Percentiles rank a stretch among this genome's conserved stretches.
These are phyloP conservation scores for Epicoccum sorghinum DNA, from an alignment of 2,329 filamentous ascomycete genomes.

Conservation along the genomic window DNA sequence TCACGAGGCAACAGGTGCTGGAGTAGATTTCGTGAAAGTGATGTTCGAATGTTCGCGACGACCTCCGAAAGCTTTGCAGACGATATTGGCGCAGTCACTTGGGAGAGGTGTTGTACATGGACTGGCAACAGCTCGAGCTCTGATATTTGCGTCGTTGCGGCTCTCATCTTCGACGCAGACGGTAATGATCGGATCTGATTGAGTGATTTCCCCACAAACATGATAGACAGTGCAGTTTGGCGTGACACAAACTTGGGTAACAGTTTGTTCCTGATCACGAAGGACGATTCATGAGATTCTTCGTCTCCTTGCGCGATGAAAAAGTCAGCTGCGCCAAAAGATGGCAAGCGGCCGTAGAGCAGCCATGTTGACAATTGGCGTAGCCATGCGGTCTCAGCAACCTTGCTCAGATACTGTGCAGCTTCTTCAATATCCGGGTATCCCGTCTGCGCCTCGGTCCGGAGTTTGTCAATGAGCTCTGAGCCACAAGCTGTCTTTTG, in stretches of 20 bases:
- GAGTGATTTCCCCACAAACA: conserved; percentile 89
- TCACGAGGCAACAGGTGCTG: conserved; percentile 80
- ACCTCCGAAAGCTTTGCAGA: conserved; percentile 71
- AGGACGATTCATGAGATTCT: conserved; percentile 38
- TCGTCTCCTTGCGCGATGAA: conserved; percentile 65
- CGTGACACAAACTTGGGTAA: conserved; percentile 80
- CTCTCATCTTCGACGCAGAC: conserved; percentile 37
- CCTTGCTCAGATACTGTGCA: conserved; percentile 71
- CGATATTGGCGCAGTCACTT: conserved; percentile 75
- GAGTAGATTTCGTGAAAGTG: conserved; percentile 81
- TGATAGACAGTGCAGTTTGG: conserved; percentile 77
- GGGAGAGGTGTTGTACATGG: conserved; percentile 72
- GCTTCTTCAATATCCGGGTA: conserved; percentile 84
- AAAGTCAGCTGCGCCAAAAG: conserved; percentile 81
- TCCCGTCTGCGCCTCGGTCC: conserved; percentile 80
- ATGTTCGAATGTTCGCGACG: conserved; percentile 77
- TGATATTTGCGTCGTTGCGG: conserved; percentile 37
- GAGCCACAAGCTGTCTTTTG: conserved; percentile 65
- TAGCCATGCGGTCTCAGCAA: conserved; percentile 89
- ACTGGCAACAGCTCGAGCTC: conserved; percentile 68
- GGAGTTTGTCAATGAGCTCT: conserved; percentile 76
- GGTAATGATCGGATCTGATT: conserved; percentile 72
- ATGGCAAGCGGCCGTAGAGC: conserved; percentile 82
- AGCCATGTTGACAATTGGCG: conserved; percentile 91
- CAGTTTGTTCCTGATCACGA: conserved; percentile 53